Base-by-base conservation (phyloP, 306 rosid species). In the Rubus idaeus region DNA sequence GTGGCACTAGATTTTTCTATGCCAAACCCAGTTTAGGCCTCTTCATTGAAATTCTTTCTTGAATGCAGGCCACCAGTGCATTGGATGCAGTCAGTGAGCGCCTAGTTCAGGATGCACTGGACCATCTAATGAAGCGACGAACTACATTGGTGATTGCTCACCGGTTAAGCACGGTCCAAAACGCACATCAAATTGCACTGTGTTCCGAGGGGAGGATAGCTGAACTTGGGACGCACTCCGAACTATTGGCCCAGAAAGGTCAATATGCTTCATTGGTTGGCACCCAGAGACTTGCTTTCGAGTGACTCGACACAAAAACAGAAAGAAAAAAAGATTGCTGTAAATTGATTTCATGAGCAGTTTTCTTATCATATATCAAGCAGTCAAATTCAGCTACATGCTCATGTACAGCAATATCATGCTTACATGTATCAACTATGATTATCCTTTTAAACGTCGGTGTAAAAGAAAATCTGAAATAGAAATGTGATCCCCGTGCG, bases 131-230 rank as follows among this genome's bases (percentile, higher is more conserved):
- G 97, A 90, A 88, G 87, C 91, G 84, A 21, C 88, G 98, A 82
- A 95, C 97, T 30, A 95, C 97, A 3, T 80, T 92, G 86, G 99
- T 95, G 50, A 88, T 92, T 77, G 99, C 97, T 68, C 99, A 95
- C 76, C 85, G 96, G 55, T 83, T 95, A 81, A 95, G 97, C 88
- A 90, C 98, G 0, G 96, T 95, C 42, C 97, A 92, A 80, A 92
- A 86, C 78, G 97, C 98, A 46, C 87, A 90, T 84, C 96, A 89
- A 84, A 92, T 95, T 79, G 98, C 97, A 49, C 64, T 88, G 37
- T 88, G 91, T 70, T 89, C 95, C 2, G 89, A 85, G 18, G 97
- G 97, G 52, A 83, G 63, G 86, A 63, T 95, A 68, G 83, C 85
- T 8, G 97, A 95, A 81, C 88, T 89, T 18, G 99, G 98, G 70